Evolutionary conservation across 192 early-diverging fungal genomes (phyloP).

Genomic region (Coemansia sp.): DNA sequence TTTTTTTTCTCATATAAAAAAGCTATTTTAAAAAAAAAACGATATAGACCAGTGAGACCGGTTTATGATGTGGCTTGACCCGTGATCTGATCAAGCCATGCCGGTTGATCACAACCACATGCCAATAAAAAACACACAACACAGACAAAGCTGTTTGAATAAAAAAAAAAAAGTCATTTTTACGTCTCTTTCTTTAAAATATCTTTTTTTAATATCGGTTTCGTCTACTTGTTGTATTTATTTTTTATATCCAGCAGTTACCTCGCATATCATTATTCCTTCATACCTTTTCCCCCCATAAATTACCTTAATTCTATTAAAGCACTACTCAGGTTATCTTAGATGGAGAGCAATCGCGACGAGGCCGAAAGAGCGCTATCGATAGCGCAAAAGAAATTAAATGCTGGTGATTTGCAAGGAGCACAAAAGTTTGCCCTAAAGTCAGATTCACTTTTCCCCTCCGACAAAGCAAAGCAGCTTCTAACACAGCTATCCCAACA

Average conservation of each 20-base stretch:
- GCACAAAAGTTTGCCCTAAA: slow-evolving; percentile 88
- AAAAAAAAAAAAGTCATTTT: neutral
- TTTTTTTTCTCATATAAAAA: slow-evolving; percentile 1
- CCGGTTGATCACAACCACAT: no score
- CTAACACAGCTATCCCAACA: slow-evolving; percentile 38
- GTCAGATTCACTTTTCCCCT: slow-evolving; percentile 76
- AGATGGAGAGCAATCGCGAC: slow-evolving; percentile 86
- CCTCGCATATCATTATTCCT: neutral
- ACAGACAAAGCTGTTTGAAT: no score
- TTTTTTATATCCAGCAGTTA: no score
- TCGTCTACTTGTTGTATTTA: no score
- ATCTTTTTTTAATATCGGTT: no score
- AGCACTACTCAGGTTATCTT: neutral
- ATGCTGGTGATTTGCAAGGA: slow-evolving; percentile 62
- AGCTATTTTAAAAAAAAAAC: neutral
- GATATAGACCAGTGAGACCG: neutral
- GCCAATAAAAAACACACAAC: no score
- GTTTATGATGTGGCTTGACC: neutral
- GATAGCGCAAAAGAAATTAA: slow-evolving; percentile 74
- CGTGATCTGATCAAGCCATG: no score
- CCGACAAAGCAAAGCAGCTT: slow-evolving; percentile 62
- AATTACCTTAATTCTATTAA: slow-evolving; percentile 16
- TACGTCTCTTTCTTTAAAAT: no score
- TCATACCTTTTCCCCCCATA: neutral
- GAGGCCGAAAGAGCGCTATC: slow-evolving; percentile 77